Base-by-base conservation (phyloP, 192 early-diverging fungal genomes). In the Coemansia sp. region DNA sequence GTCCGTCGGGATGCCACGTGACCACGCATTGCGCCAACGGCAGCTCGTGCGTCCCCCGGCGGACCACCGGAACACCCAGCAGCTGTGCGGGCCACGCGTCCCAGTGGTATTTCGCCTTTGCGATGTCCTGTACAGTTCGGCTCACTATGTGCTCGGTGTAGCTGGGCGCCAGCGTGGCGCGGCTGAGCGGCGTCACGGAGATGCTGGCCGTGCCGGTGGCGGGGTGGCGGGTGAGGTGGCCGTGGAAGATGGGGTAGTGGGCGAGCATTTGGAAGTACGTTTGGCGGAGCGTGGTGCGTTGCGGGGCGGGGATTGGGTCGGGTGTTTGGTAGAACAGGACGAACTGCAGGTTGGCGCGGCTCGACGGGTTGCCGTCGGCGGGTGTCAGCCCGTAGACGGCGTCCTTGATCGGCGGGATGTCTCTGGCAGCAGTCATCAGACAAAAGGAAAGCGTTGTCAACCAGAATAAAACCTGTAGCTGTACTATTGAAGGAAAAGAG, bases 291-390 rank as follows among this genome's bases (percentile, higher is more conserved):
- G n/a, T n/a, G n/a, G 46, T 33, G 37, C 1, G 27, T 51, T 48
- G 30, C 45, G 39, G 24, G 13, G 25, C 6, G 21, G 13, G 33
- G 37, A 30, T 53, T 53, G n/a, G 39, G 18, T 50, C 12, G 57
- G 11, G 49, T 15, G 49, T 27, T 51, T 25, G 18, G 27, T 57
- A 74, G 42, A 74, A 74, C 24, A 68, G 53, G 14, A 74, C 71
- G 60, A 74, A 64, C 54, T 67, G 71, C 18, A 74, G 53, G 54
- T 74, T 68, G n/a, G 71, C 54, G 11, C 71, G 44, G 49, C 58
- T 74, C 21, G 43, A 18, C 9, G 61, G 66, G 49, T 64, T 68
- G 13, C 71, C 71, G 24, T 74, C 71, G 9, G 62, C 47, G 10
- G 55, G 39, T 12, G 71, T 74, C 13, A 74, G 54, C 61, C 55